Conservation (phyloP, 169 alveolate genomes). For the Neospora caninum region DNA sequence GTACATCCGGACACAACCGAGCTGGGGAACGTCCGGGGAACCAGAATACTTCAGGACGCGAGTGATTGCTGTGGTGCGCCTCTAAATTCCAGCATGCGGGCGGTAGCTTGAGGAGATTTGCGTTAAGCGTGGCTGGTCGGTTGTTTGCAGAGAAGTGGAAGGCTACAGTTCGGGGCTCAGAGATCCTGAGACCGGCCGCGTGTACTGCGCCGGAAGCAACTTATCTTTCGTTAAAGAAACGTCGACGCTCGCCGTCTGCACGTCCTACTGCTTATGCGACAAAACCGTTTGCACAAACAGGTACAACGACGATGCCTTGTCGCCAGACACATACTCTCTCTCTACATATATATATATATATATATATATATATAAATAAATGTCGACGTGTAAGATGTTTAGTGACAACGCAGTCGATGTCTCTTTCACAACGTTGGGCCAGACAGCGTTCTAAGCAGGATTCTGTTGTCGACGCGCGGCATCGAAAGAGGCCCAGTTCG, state of each 20-base stretch:
- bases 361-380: not conserved
- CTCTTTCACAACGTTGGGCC: too few species aligned
- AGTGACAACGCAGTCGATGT: too few species aligned
- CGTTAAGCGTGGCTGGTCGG: too few species aligned
- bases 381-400: not conserved
- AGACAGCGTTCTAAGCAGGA: too few species aligned
- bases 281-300: constrained; percentile 75
- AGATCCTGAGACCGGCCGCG: constrained; percentile 36
- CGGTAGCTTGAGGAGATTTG: too few species aligned
- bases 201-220: constrained; percentile 44
- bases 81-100: too few species aligned
- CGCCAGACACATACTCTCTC: not conserved
- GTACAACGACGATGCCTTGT: not conserved
- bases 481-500: too few species aligned
- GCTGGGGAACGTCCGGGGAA: too few species aligned
- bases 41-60: too few species aligned
- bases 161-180: not conserved
- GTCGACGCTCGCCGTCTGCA: constrained; percentile 1
- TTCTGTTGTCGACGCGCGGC: too few species aligned
- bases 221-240: not conserved
- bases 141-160: not conserved
- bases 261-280: constrained; percentile 74
- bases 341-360: not conserved
- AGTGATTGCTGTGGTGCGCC: too few species aligned
- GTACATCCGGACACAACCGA: too few species aligned